Evolutionary conservation across 2,329 filamentous ascomycete genomes (phyloP).

Genomic region (Xylaria sp.): DNA sequence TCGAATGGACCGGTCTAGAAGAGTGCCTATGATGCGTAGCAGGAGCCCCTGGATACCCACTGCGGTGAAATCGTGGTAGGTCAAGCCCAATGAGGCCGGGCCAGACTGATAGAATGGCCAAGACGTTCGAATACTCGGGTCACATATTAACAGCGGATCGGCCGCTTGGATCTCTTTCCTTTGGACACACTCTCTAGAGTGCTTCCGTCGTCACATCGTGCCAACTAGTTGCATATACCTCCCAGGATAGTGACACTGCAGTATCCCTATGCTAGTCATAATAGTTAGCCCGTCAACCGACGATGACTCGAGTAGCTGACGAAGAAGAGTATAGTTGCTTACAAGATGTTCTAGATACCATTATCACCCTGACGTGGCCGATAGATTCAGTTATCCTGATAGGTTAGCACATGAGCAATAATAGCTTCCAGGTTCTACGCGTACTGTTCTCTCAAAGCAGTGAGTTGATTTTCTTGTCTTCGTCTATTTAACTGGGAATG

Average conservation of each 20-base stretch:
- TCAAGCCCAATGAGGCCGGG: constrained; percentile 8
- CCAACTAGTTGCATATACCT: constrained; percentile 52
- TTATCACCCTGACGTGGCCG: constrained; percentile 17
- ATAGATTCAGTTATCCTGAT: neutral
- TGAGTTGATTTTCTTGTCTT: constrained; percentile 12
- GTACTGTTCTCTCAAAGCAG: constrained; percentile 21
- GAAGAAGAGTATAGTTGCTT: constrained; percentile 34
- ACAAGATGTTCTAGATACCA: constrained; percentile 32
- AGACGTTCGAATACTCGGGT: neutral
- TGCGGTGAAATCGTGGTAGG: neutral
- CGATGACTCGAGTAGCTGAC: constrained; percentile 31
- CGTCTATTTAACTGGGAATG: constrained; percentile 6
- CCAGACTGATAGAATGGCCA: constrained; percentile 7
- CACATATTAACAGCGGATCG: constrained; percentile 22
- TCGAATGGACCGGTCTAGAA: neutral
- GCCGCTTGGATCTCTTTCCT: constrained; percentile 7
- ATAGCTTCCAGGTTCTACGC: constrained; percentile 28
- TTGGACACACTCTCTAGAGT: constrained; percentile 43
- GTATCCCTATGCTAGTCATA: constrained; percentile 39
- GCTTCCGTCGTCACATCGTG: constrained; percentile 47
- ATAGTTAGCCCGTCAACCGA: constrained; percentile 53
- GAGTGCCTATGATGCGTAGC: neutral
- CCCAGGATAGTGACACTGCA: constrained; percentile 52
- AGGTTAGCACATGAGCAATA: constrained; percentile 28
- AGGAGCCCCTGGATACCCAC: neutral